Evolutionary conservation across 257 asterid species (phyloP), one percentile per base, ranked within the genome.

Genomic region (Nicotiana knightiana): DNA sequence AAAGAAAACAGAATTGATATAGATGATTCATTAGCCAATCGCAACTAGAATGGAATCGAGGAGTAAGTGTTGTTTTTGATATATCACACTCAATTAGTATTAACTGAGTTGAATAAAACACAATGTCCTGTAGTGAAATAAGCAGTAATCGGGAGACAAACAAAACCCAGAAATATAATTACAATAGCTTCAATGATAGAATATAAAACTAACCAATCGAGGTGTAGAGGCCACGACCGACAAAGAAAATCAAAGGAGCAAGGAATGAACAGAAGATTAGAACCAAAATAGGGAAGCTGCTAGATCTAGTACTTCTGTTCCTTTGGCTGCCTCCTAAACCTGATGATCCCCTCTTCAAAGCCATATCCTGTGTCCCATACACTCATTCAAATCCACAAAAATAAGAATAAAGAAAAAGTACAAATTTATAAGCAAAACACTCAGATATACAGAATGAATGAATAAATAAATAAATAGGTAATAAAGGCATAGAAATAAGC

Each of bases 171-270:
- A 28, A 77, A 53, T 30, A 77, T 1, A 82, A 48, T 61, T 58
- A 54, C 6, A n/a, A 6, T 70, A 17, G 28, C 11, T 39, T 70
- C 11, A 54, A 39, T 43, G 59, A 73, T 24, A 73, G 61, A 54
- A 63, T 28, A 78, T 63, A 57, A 43, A 24, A 86, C 93, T 79
- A 33, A 94, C 98, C 98, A n/a, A 85, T 24, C 30, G 89, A 46
- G 61, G 85, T n/a, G 43, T 81, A 83, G 79, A 89, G 81, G 64
- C 93, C 89, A 65, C 93, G 91, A 65, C 91, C 90, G 30, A 85
- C 77, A 76, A 90, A 87, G 89, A 93, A 87, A 39, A 83, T 46
- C 82, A 88, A 79, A 10, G 88, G 84, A 51, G 84, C 75, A 63
- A 88, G 81, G 35, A 87, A 66, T 6, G 82, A 68, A 67, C 86